phyloP scores from a whole-genome alignment of 805 yeast genomes.

The Middelhovenomyces tepae region DNA sequence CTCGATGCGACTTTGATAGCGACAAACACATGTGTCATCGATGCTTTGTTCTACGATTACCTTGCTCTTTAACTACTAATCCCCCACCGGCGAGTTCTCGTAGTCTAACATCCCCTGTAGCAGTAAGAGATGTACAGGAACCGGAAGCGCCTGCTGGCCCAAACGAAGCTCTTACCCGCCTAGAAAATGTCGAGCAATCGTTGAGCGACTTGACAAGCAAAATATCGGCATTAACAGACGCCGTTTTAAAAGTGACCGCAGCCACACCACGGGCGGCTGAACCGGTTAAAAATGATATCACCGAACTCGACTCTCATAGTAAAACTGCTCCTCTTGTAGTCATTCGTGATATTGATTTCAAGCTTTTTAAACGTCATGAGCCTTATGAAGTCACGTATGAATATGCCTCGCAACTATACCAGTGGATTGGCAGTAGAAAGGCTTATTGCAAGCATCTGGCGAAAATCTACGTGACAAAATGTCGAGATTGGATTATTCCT shows the following conservation, averaged over 20 bases:
- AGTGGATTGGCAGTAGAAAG: constrained; percentile 38
- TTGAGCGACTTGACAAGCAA: too few species aligned
- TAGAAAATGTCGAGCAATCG: too few species aligned
- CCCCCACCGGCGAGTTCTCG: too few species aligned
- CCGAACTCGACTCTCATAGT: constrained; percentile 32
- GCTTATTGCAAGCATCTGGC: constrained; percentile 37
- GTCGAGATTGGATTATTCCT: constrained; percentile 54
- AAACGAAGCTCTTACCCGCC: too few species aligned
- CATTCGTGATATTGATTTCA: constrained; percentile 13
- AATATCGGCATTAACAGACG: too few species aligned
- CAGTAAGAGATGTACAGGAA: too few species aligned
- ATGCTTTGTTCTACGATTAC: constrained; percentile 39
- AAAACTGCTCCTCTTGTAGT: constrained; percentile 30
- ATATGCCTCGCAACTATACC: constrained; percentile 37
- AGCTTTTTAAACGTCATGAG: constrained; percentile 17
- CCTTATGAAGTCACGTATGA: constrained; percentile 26
- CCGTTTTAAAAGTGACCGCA: too few species aligned
- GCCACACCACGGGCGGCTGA: too few species aligned
- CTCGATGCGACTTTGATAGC: constrained; percentile 47
- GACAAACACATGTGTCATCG: constrained; percentile 40
- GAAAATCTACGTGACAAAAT: constrained; percentile 40
- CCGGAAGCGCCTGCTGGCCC: too few species aligned
- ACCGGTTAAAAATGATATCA: too few species aligned
- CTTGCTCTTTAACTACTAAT: constrained; percentile 42
- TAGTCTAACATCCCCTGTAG: too few species aligned